Percentiles rank a stretch among this genome's conserved stretches.
Evolutionary conservation across 192 early-diverging fungal genomes (phyloP).

Genomic region (Coemansia sp.): DNA sequence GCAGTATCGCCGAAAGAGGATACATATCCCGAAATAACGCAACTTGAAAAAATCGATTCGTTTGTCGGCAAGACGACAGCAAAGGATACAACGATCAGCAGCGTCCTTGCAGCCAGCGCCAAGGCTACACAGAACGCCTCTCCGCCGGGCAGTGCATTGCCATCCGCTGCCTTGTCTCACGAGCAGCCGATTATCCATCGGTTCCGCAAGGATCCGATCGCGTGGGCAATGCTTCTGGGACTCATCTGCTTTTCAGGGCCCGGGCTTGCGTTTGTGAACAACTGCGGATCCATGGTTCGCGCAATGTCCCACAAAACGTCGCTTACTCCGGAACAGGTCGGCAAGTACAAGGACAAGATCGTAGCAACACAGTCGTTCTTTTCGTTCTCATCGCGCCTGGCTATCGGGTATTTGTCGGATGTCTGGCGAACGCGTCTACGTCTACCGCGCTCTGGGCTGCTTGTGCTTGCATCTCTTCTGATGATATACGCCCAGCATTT

Average conservation of each 20-base stretch:
- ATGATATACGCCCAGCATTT: constrained; percentile 46
- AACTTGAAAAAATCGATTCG: neutral
- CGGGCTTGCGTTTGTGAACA: constrained; percentile 51
- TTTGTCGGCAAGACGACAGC: neutral
- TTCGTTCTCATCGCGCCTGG: constrained; percentile 45
- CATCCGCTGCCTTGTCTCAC: neutral
- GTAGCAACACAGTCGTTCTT: constrained; percentile 56
- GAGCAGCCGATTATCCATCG: constrained; percentile 13
- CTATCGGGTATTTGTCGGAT: constrained; percentile 47
- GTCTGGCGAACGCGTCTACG: constrained; percentile 43
- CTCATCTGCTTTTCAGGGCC: constrained; percentile 50
- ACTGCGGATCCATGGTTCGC: constrained; percentile 55
- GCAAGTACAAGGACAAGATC: constrained; percentile 48
- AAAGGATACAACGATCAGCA: neutral
- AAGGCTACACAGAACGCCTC: neutral
- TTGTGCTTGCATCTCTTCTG: constrained; percentile 28
- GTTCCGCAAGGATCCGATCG: constrained; percentile 31
- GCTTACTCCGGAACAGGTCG: constrained; percentile 32
- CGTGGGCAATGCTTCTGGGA: constrained; percentile 45
- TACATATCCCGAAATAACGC: too few species aligned
- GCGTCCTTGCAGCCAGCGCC: neutral
- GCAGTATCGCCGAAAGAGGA: neutral
- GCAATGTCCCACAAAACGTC: constrained; percentile 35
- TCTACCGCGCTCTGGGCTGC: constrained; percentile 40
- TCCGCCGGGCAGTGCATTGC: neutral